Conservation (phyloP, 2,329 filamentous ascomycete species). For the Dactylellina cionopaga region DNA sequence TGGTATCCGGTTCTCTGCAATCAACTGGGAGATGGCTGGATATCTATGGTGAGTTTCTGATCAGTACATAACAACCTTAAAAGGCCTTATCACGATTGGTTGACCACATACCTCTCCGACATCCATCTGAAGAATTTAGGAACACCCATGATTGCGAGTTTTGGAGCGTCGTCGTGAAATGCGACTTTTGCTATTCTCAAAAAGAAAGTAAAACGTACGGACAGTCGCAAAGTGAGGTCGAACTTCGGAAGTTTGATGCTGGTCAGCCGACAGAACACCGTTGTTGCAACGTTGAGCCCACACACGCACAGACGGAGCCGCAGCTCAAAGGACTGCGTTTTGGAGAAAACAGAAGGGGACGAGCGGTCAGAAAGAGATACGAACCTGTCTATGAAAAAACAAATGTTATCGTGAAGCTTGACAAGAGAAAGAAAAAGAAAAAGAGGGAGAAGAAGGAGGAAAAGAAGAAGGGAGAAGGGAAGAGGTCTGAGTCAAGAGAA, state of each 20-base stretch:
- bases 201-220: slow-evolving; percentile 11
- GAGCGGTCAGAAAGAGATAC: neutral
- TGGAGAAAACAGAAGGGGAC: neutral
- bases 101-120: slow-evolving; percentile 75
- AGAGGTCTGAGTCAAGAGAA: no score
- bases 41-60: slow-evolving; percentile 65
- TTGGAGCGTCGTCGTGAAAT: slow-evolving; percentile 38
- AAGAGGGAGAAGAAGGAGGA: slow-evolving; percentile 19
- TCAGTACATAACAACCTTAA: neutral
- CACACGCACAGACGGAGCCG: neutral
- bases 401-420: slow-evolving; percentile 52
- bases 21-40: slow-evolving; percentile 96
- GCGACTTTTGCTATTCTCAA: slow-evolving; percentile 22
- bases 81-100: neutral
- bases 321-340: neutral
- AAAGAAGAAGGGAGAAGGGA: slow-evolving; percentile 2
- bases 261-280: slow-evolving; percentile 43
- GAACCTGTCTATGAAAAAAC: slow-evolving; percentile 24
- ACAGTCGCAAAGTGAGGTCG: slow-evolving; percentile 11
- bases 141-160: slow-evolving; percentile 70
- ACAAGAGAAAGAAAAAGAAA: slow-evolving; percentile 3
- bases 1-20: slow-evolving; percentile 97
- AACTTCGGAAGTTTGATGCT: slow-evolving; percentile 49
- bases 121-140: slow-evolving; percentile 99
- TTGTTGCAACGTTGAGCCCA: neutral